phyloP scores from a whole-genome alignment of 1,139 yeast species.

The Yamadazyma sp. region DNA sequence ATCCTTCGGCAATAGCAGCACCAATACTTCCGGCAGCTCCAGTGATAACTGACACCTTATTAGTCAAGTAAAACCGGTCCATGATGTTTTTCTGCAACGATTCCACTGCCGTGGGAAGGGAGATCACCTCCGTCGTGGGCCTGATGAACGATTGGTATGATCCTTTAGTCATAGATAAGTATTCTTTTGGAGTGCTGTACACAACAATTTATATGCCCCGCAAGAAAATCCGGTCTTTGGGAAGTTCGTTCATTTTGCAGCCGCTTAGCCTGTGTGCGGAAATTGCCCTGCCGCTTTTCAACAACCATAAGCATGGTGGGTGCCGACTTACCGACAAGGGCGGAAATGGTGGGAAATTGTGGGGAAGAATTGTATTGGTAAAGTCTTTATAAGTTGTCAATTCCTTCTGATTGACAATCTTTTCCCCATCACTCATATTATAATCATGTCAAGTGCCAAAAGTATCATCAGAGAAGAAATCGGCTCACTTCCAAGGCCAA shows the following conservation, averaged over 20 bases:
- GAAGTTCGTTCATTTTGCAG: too few species aligned
- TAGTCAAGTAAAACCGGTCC: conserved; percentile 59
- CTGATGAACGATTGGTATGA: conserved; percentile 14
- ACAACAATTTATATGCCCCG: background rate
- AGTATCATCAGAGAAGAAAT: conserved; percentile 9
- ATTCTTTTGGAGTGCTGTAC: background rate
- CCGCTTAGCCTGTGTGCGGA: too few species aligned
- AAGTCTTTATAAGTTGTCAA: background rate
- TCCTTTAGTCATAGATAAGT: background rate
- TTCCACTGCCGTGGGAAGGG: conserved; percentile 22
- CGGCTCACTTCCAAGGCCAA: conserved; percentile 7
- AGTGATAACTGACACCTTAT: conserved; percentile 74
- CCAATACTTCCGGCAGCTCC: conserved; percentile 85
- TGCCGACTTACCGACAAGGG: too few species aligned
- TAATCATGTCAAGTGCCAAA: conserved; percentile 1
- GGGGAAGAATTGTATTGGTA: background rate
- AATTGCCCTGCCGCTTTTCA: background rate
- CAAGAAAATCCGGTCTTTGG: background rate
- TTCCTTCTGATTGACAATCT: background rate
- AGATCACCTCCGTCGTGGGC: conserved; percentile 15
- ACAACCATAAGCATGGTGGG: background rate
- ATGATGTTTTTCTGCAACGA: conserved; percentile 23
- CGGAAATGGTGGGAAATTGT: background rate
- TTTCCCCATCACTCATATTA: background rate
- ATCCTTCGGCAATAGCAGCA: conserved; percentile 73